Base-by-base conservation (phyloP, 2,329 filamentous ascomycete species). In the Pseudocercospora vitis region DNA sequence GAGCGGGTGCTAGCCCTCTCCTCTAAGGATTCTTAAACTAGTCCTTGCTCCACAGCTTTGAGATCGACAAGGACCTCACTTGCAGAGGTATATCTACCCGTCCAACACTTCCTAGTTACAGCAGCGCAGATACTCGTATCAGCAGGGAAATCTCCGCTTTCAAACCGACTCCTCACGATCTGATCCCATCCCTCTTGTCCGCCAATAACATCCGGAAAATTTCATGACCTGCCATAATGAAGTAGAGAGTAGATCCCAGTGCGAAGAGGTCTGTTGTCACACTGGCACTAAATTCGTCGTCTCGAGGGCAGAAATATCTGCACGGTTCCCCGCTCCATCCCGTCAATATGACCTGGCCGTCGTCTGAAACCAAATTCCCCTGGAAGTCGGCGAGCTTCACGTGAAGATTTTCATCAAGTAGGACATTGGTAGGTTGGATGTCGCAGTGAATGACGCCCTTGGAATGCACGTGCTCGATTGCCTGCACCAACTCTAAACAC, bases 181-280 rank as follows among this genome's bases (percentile, higher is more conserved):
- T 32, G 45, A n/a, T n/a, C n/a, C n/a, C n/a, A n/a, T n/a, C n/a
- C n/a, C n/a, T n/a, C n/a, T n/a, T n/a, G n/a, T n/a, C n/a, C n/a
- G n/a, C n/a, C n/a, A n/a, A n/a, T n/a, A n/a, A n/a, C n/a, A n/a
- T n/a, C n/a, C n/a, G 26, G 24, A 48, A 48, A 29, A 29, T 26
- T 11, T 48, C 45, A 48, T 32, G 12, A 16, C 45, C 45, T 48
- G 32, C 26, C 45, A 48, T 48, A 5, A 48, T 48, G 6, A 16
- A 33, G 28, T 48, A 48, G 2, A 48, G 32, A 26, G 26, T 33
- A 26, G 45, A 48, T 14, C 45, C 45, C n/a, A 48, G 24, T 2
- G 45, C 45, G 19, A 48, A 48, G 3, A 48, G 32, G 28, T 48
- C 45, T 8, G 45, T 48, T 11, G 11, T 18, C 9, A 18, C 32